Base-by-base conservation (phyloP, 768 basidiomycete species). In the Tylopilus balloui region DNA sequence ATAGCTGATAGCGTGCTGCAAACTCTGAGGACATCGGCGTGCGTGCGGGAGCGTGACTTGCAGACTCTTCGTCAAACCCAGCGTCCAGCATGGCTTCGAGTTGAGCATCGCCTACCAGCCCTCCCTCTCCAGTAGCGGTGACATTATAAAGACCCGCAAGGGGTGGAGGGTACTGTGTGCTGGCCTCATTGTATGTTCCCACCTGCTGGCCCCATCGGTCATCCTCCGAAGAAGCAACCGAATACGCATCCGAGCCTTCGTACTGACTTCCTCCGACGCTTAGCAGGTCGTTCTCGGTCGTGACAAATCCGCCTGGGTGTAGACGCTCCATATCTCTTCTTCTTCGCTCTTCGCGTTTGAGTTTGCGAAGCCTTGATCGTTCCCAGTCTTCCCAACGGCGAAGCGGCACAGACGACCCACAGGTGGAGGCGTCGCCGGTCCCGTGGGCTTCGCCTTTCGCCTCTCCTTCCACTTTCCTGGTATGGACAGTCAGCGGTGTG, bases 341-440 rank as follows among this genome's bases (percentile, higher is more conserved):
- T 49, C 92, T 75, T 56, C 85, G 78, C 58, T 92, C 90, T 61
- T 96, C 94, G 2, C 96, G 83, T 52, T 80, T 83, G 27, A 95
- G 54, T 70, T 97, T 98, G 43, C 95, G 86, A 40, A 98, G 75
- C 37, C 96, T 79, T 21, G 92, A 95, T 20, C 93, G 82, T 63
- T 99, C 96, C 96, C 95, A 99, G 59, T 99, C 95, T 69, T 98
- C 96, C 96, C 96, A 99, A 42, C 95, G 79, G n/a, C 95, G 82
- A 64, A 98, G 71, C 0, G 96, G 92, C n/a, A 98, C 81, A 0
- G 79, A 80, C 36, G 75, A 68, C 6, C 78, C 80, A 45, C 73
- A 74, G 39, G 73, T 64, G 6, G 70, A 69, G 21, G 76, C 77
- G 15, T 76, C 78, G 13, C 81, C 84, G 13, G 76, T 78, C 17